Percentiles rank a stretch among this genome's conserved stretches.
These are phyloP conservation scores for Papilionanthe hybrid DNA, from an alignment of 116 monocot species.

Conservation along the genomic window DNA sequence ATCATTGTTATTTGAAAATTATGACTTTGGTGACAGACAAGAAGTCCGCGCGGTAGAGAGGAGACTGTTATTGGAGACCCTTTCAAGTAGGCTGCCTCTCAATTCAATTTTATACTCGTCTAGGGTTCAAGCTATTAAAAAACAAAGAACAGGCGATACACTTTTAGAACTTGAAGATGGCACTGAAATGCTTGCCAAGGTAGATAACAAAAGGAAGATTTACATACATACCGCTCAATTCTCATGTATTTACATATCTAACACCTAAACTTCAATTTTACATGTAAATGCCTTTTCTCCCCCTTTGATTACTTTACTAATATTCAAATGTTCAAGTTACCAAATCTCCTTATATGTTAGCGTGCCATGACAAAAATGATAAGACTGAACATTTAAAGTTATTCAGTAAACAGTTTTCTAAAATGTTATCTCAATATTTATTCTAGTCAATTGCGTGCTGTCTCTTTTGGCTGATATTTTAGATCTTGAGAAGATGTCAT, in stretches of 20 bases:
- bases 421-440: neutral
- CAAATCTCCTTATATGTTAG: too few relatives aligned
- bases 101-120: conserved; percentile 65
- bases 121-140: conserved; percentile 31
- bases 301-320: too few relatives aligned
- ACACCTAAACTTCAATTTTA: too few relatives aligned
- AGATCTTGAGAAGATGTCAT: neutral
- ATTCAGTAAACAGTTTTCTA: neutral
- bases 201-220: conserved; percentile 9
- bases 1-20: neutral
- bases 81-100: conserved; percentile 52
- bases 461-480: neutral
- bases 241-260: too few relatives aligned
- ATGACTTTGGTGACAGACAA: conserved; percentile 38
- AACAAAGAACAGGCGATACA: conserved; percentile 30
- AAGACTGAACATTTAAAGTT: neutral
- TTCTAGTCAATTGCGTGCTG: neutral
- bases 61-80: conserved; percentile 63
- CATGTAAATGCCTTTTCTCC: too few relatives aligned
- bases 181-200: conserved; percentile 48
- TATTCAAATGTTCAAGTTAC: neutral
- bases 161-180: conserved; percentile 76
- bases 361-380: too few relatives aligned
- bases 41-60: conserved; percentile 98
- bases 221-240: too few relatives aligned